Evolutionary conservation across 257 asterid species (phyloP), one percentile per base, ranked within the genome.

Genomic region (Nyctanthes arbortristis): DNA sequence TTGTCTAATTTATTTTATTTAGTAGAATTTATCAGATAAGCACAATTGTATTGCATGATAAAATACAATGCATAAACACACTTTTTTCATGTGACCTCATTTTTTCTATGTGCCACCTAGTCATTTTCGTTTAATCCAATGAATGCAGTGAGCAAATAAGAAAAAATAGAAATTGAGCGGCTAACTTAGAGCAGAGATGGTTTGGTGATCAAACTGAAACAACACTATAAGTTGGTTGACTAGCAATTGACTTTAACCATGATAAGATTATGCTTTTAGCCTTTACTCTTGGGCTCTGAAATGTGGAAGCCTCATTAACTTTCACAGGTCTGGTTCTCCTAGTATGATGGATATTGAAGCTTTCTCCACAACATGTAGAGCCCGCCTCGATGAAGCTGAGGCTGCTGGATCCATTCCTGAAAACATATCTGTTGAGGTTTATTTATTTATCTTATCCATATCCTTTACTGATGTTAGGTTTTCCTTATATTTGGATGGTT

Each of bases 251-350:
- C n/a, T 7, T n/a, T n/a, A 45, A 45, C 24, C 24, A 2, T 45
- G 55, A 45, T 45, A 16, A 45, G 5, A 45, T 14, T 43, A 45
- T 45, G 55, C 55, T 45, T 45, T n/a, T 14, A 45, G 55, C 55
- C 25, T 4, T 43, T 43, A 14, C 24, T 45, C 25, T n/a, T n/a
- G 25, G 55, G 55, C 24, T 45, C n/a, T 45, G 55, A 45, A n/a
- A 45, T 45, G 55, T n/a, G 55, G 55, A 45, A n/a, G 24, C 13
- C 29, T 49, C 70, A 72, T 35, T 32, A 69, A 61, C 28, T 55
- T 67, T 43, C 65, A 49, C 91, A 92, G 98, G 85, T 92, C 95
- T 63, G 95, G 98, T 70, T 88, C 98, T 78, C 98, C 98, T 16
- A 76, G 13, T 71, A 82, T 93, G 93, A 43, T 54, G 59, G 98